Evolutionary conservation across 225 moss, liverwort and hornwort genomes (phyloP), one percentile per base, ranked within the genome.

Genomic region (Asterella californica): DNA sequence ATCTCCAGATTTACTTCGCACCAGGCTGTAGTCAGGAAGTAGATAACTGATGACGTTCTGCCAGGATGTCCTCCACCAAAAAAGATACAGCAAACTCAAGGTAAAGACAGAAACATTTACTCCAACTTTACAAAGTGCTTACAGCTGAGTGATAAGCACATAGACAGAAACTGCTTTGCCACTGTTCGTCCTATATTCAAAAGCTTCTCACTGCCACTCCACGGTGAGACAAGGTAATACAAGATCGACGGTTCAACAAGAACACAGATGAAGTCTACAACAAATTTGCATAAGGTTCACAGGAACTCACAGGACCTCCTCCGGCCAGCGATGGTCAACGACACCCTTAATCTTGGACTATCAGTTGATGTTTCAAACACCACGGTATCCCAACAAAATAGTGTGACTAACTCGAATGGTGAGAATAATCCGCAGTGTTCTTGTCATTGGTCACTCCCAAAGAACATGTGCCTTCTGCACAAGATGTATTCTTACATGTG

Each of bases 241-340:
- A 29, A 50, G 30, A 54, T 32, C 5, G 33, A 74, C 6, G 25
- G 4, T 53, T 74, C 52, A 52, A 74, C 32, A 19, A 53, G 30
- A 52, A 33, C 27, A 33, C 52, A 74, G 52, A 53, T 15, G 47
- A 74, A 50, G 18, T 17, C 52, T 53, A 53, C 50, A 74, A 74
- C 74, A 74, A 53, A 53, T 53, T 74, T 53, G 74, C 75, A 75
- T 55, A 75, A 76, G 79, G 76, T 79, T 70, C 79, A 72, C 15
- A 50, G 53, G 63, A 70, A 82, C 82, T 82, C 85, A 76, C 81
- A 80, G 78, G 37, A 82, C 78, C 80, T 74, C 78, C 74, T 78
- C 71, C 30, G 12, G 72, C 75, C 71, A 79, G 55, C 29, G 67
- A 61, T 60, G 48, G 10, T 66, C 42, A 78, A 24, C 9, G 63